phyloP scores from a whole-genome alignment of 441 rosid genomes.

The Omphalea diandra region DNA sequence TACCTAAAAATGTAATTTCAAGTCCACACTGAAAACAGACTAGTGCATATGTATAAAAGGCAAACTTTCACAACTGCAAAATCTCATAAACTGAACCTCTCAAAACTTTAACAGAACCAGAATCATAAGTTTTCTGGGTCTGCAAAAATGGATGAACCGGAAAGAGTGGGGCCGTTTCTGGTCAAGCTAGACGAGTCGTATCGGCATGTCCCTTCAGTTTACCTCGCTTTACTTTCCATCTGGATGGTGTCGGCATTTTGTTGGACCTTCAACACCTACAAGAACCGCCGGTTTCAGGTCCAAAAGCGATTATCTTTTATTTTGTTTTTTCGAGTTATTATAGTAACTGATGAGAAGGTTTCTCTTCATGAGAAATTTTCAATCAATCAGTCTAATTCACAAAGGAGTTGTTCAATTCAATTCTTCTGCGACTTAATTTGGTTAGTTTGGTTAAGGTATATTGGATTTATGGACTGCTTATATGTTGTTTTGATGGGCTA shows the following conservation, averaged over 20 bases:
- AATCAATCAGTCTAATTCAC: too few relatives aligned
- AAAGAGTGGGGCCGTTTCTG: slow-evolving; percentile 18
- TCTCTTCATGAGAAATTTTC: too few relatives aligned
- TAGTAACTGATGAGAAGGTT: not conserved
- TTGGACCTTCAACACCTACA: slow-evolving; percentile 82
- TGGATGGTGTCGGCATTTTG: slow-evolving; percentile 82
- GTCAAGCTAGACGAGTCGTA: slow-evolving; percentile 62
- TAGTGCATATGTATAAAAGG: slow-evolving; percentile 5
- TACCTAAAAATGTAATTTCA: not conserved
- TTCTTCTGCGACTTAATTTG: too few relatives aligned
- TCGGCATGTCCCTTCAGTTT: slow-evolving; percentile 71
- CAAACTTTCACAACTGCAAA: not conserved
- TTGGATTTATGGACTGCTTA: not conserved
- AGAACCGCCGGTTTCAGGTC: slow-evolving; percentile 80
- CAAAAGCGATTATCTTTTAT: not conserved
- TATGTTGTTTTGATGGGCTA: not conserved
- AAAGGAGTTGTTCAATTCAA: too few relatives aligned
- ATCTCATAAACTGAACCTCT: slow-evolving; percentile 5
- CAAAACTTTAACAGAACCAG: not conserved
- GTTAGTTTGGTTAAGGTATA: too few relatives aligned
- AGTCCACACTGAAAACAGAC: too few relatives aligned
- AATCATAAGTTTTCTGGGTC: not conserved
- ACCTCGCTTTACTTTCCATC: slow-evolving; percentile 60
- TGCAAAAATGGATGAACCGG: slow-evolving; percentile 40
- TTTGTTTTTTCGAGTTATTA: not conserved